These are phyloP conservation scores for Malus sieversii DNA, from an alignment of 306 rosid genomes.

Conservation along the genomic window DNA sequence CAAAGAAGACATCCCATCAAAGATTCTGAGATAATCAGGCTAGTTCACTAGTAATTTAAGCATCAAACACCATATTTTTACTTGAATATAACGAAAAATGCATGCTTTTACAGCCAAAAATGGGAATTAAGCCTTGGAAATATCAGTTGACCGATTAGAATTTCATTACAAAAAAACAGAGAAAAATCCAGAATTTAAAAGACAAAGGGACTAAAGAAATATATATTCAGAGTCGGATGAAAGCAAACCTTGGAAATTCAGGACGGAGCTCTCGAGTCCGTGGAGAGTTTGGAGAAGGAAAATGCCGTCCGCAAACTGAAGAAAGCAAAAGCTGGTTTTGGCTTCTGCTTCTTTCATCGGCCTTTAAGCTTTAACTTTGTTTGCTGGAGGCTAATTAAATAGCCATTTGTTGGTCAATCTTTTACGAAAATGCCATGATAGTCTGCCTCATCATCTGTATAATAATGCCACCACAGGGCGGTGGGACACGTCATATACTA, in stretches of 20 bases:
- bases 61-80: not conserved
- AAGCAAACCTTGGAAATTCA: slow-evolving; percentile 26
- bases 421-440: slow-evolving; percentile 15
- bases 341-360: not conserved
- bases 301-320: not conserved
- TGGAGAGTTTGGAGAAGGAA: not conserved
- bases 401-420: not conserved
- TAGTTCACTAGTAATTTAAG: not conserved
- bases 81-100: not conserved
- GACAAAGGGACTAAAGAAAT: not conserved
- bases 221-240: not conserved
- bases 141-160: not conserved
- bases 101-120: not conserved
- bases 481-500: not conserved
- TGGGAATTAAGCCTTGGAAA: not conserved
- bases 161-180: not conserved
- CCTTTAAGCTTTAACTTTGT: not conserved
- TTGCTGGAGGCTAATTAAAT: not conserved
- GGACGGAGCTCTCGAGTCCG: slow-evolving; percentile 2
- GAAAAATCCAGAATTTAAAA: not conserved
- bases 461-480: not conserved
- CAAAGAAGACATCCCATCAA: not conserved
- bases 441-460: not conserved
- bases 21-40: not conserved
- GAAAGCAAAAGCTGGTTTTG: not conserved